These are phyloP conservation scores for Lepidium aucheri DNA, from an alignment of 345 rosid genomes.

Conservation along the genomic window DNA sequence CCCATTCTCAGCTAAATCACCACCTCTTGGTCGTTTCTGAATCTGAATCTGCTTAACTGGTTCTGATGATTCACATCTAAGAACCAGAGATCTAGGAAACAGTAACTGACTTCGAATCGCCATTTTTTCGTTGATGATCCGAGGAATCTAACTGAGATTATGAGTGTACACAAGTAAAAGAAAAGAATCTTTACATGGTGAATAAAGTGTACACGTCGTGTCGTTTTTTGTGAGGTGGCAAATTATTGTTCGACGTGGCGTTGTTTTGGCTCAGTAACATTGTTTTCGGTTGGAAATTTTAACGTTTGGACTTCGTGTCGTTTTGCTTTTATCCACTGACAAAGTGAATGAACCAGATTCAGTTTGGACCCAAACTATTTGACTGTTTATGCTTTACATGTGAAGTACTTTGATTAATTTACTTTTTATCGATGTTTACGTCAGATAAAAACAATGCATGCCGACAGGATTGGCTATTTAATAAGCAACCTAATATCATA, in stretches of 20 bases:
- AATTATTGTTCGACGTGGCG: constrained; percentile 24
- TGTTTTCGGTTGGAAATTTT: constrained; percentile 5
- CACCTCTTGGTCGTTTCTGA: constrained; percentile 26
- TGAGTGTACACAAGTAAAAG: background rate
- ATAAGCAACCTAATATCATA: no score
- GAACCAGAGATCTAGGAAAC: background rate
- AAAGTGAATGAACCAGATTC: constrained; percentile 9
- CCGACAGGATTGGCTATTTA: no score
- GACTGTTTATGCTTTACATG: background rate
- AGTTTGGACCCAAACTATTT: background rate
- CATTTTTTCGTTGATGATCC: constrained; percentile 34
- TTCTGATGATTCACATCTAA: constrained; percentile 26
- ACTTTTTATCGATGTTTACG: background rate
- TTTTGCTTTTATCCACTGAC: constrained; percentile 20
- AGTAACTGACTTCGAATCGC: constrained; percentile 35
- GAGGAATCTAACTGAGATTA: background rate
- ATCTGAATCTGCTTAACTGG: constrained; percentile 31
- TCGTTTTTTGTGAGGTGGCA: constrained; percentile 31
- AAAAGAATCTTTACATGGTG: constrained; percentile 24
- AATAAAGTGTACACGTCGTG: constrained; percentile 27
- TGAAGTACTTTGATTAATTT: background rate
- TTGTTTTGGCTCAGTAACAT: constrained; percentile 16
- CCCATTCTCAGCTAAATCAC: constrained; percentile 35
- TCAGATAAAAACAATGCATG: no score
- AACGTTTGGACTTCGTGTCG: constrained; percentile 13